Conservation (phyloP, 768 basidiomycete species). For the Termitomyces sp. region DNA sequence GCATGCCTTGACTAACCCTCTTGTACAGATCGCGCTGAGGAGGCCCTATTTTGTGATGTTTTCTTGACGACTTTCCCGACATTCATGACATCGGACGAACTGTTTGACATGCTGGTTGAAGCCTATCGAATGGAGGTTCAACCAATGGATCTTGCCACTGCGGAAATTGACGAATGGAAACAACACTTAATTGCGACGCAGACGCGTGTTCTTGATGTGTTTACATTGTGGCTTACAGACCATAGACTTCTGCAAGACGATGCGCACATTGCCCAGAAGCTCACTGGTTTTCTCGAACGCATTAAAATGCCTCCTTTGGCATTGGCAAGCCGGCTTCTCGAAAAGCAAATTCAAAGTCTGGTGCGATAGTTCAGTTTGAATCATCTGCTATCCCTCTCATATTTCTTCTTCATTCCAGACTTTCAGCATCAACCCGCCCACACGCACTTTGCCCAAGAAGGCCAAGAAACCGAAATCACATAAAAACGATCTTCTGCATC, state of each 20-base stretch:
- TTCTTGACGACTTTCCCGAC: constrained; percentile 86
- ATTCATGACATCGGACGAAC: constrained; percentile 64
- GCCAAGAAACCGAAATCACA: constrained; percentile 47
- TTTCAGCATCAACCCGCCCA: constrained; percentile 32
- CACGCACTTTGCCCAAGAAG: constrained; percentile 29
- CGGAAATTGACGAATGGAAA: constrained; percentile 66
- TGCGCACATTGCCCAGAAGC: constrained; percentile 52
- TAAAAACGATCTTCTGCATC: constrained; percentile 60
- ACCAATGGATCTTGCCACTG: constrained; percentile 47
- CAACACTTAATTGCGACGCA: constrained; percentile 63
- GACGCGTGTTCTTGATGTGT: constrained; percentile 53
- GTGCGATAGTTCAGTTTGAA: constrained; percentile 33
- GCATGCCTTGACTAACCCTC: background rate
- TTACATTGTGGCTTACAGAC: constrained; percentile 62
- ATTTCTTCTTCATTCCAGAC: constrained; percentile 32
- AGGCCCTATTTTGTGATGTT: constrained; percentile 45
- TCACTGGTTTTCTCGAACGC: constrained; percentile 54
- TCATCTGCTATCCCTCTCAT: constrained; percentile 6
- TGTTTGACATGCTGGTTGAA: constrained; percentile 69
- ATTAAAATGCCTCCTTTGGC: constrained; percentile 41
- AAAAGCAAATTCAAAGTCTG: constrained; percentile 52
- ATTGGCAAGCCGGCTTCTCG: constrained; percentile 45
- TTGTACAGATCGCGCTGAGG: constrained; percentile 23
- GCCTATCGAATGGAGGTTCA: constrained; percentile 54
- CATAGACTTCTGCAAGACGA: constrained; percentile 65